Evolutionary conservation across 1,284 basidiomycete genomes (phyloP).

Genomic region (Volvariella surrecta): DNA sequence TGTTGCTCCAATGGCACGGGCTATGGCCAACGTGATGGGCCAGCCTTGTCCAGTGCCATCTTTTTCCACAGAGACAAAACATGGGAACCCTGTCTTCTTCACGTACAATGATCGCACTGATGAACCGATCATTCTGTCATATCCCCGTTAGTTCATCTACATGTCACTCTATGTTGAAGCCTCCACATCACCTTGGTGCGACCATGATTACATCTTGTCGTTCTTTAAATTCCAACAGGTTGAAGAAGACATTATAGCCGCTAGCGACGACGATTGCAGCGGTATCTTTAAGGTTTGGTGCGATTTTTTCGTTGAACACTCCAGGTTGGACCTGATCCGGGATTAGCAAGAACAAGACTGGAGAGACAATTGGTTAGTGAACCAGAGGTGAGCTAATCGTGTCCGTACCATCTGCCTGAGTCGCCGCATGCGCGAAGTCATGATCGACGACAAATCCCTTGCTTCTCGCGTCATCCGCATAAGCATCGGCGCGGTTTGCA

Average conservation of each 20-base stretch:
- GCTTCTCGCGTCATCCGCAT: constrained; percentile 46
- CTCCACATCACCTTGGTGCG: constrained; percentile 42
- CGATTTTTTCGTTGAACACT: constrained; percentile 48
- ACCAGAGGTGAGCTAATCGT: neutral
- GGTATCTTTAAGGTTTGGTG: constrained; percentile 39
- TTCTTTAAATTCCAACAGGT: constrained; percentile 43
- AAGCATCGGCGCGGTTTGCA: constrained; percentile 49
- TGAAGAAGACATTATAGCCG: constrained; percentile 60
- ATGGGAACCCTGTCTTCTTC: constrained; percentile 56
- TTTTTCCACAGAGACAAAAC: constrained; percentile 58
- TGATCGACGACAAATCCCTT: constrained; percentile 52
- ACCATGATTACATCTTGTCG: constrained; percentile 61
- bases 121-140: constrained; percentile 51
- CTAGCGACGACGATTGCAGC: constrained; percentile 51
- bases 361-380: constrained; percentile 5
- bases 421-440: constrained; percentile 47
- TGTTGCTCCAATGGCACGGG: constrained; percentile 52
- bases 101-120: constrained; percentile 54
- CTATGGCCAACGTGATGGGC: constrained; percentile 40
- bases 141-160: neutral
- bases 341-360: constrained; percentile 53
- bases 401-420: constrained; percentile 42
- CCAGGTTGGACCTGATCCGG: constrained; percentile 58
- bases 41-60: constrained; percentile 46
- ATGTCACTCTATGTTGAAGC: neutral